Base-by-base conservation (phyloP, 371 early-diverging fungal genomes). In the Haplosporangium sp. region DNA sequence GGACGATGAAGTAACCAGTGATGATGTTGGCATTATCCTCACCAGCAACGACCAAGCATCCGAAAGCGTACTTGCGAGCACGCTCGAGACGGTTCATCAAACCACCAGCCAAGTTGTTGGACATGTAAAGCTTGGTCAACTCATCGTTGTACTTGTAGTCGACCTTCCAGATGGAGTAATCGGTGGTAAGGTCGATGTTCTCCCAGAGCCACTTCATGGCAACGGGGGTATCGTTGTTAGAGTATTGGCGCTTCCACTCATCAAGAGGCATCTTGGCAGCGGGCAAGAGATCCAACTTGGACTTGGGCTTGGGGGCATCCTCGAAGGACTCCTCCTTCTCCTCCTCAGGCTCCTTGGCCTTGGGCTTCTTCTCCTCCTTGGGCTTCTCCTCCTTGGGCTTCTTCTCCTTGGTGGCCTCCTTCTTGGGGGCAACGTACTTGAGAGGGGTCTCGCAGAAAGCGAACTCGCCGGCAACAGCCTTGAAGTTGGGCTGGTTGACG, bases 161-260 rank as follows among this genome's bases (percentile, higher is more conserved):
- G 47, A 92, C 92, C 77, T 90, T 88, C 91, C 91, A 96, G 88
- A 97, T 87, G 61, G 94, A 94, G 90, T 87, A 97, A 71, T 96
- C 97, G 63, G 90, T 87, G 35, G 92, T 82, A 48, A 81, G 69
- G 82, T 97, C 97, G 77, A 86, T 94, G 90, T 96, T 75, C 85
- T 93, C 88, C 96, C 96, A 96, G 89, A 97, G 94, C 94, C 94
- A 97, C 88, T 96, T 88, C 87, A 93, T 88, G 76, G 97, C 95
- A 63, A 87, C 90, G 71, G 96, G 95, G 73, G 93, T 92, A 69
- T 96, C 94, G 86, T 96, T 96, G 94, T 97, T 97, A 65, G 96
- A 95, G 93, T 97, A 97, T 87, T 93, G 91, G 69, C 97, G 93
- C 92, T 97, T 97, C 98, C 97, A 97, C 76, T 92, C 93, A 71